phyloP scores from a whole-genome alignment of 352 stramenopile species.

The Globisporangium cederbergense region DNA sequence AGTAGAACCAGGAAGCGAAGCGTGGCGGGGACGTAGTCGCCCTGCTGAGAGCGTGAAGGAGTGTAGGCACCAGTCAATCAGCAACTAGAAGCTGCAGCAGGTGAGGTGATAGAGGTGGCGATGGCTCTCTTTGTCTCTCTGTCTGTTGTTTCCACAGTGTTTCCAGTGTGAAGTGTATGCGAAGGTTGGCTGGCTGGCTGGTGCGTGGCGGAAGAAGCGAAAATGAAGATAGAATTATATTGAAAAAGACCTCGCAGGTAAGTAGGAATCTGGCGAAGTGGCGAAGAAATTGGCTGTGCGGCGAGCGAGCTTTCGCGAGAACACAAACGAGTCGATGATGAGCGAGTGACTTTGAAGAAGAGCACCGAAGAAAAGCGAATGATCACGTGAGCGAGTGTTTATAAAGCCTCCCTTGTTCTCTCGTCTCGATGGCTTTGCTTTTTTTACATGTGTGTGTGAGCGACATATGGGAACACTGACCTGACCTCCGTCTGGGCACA shows the following conservation, averaged over 20 bases:
- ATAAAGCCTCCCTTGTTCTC: background rate
- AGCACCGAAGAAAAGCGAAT: background rate
- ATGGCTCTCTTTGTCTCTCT: constrained; percentile 1
- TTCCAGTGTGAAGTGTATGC: background rate
- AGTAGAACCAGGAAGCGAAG: constrained; percentile 33
- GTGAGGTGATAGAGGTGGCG: background rate
- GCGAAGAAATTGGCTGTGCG: background rate
- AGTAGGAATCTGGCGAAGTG: background rate
- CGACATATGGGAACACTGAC: background rate
- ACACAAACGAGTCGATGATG: background rate
- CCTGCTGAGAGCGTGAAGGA: background rate
- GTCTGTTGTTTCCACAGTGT: background rate
- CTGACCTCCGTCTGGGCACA: background rate
- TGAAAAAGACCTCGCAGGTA: constrained; percentile 7
- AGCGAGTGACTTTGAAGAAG: background rate
- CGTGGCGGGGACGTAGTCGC: background rate
- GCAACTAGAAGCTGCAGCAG: background rate
- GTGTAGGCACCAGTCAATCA: background rate
- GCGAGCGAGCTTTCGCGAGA: background rate
- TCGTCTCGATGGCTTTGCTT: background rate
- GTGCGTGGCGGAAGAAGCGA: background rate
- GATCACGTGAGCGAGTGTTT: constrained; percentile 4
- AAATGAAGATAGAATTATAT: constrained; percentile 17
- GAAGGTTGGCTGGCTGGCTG: background rate
- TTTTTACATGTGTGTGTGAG: too few species aligned